A percentile compares a stretch with the other conserved stretches of the same genome.
Evolutionary conservation across 129 eudicot genomes (phyloP).

Genomic region (Lactuca sativa): DNA sequence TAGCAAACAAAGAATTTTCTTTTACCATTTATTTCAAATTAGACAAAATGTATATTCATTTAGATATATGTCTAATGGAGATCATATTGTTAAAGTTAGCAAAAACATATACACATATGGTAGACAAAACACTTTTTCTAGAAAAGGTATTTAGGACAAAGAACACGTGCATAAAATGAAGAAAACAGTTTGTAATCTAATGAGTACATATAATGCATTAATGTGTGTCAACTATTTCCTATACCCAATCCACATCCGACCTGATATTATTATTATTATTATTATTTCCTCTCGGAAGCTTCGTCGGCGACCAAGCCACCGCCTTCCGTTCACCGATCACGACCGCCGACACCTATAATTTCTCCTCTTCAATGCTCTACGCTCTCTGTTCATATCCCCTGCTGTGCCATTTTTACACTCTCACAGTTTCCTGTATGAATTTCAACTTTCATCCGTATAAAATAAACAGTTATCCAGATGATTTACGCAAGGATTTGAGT

Average conservation of each 20-base stretch:
- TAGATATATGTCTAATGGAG: neutral
- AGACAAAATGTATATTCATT: neutral
- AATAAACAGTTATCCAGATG: neutral
- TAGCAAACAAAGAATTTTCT: too few species aligned
- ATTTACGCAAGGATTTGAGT: neutral
- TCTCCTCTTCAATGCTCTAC: neutral
- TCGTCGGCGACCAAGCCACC: constrained; percentile 23
- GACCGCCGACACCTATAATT: neutral
- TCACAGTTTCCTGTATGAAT: neutral
- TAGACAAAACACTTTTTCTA: neutral
- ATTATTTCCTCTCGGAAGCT: neutral
- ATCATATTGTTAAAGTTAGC: neutral
- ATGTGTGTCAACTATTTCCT: too few species aligned
- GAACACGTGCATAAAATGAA: constrained; percentile 13
- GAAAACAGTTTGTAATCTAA: neutral
- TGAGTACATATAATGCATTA: neutral
- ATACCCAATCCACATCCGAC: neutral
- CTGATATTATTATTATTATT: neutral
- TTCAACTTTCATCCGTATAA: neutral
- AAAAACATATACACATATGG: neutral
- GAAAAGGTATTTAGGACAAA: neutral
- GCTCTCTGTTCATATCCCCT: neutral
- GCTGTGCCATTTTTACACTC: neutral
- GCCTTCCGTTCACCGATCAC: constrained; percentile 12
- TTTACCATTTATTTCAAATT: neutral